Evolutionary conservation across 2,329 filamentous ascomycete species (phyloP), one percentile per base, ranked within the genome.

Genomic region (Colletotrichum tropicicola): DNA sequence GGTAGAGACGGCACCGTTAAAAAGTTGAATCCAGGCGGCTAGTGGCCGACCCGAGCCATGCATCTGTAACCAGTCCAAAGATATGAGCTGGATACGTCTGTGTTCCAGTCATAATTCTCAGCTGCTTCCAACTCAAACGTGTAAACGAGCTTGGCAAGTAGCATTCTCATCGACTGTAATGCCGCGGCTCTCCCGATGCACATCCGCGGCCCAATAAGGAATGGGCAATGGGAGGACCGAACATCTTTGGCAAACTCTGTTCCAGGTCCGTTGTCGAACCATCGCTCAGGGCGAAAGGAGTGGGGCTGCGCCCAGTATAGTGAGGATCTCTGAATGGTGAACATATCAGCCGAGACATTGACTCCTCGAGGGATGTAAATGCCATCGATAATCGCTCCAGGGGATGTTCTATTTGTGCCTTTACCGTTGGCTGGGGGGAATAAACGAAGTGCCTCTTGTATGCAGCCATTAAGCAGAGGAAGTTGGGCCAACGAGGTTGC

Each of bases 401-500:
- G 69, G 49, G 8, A 67, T 23, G 49, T 60, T 4, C 57, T 27
- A n/a, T 60, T 60, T 4, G 57, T 60, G 2, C 48, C 57, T 37
- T 60, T 60, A 5, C 57, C 57, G 39, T 60, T 60, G 6, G 57
- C 68, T 1, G 70, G 71, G 6, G 80, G 78, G 54, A 78, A 82
- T 5, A 80, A 64, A 8, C 83, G 73, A 32, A 85, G 70, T 5
- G 70, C 72, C 70, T 85, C 82, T 1, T 82, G 73, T 10, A 84
- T 68, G 37, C 72, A 75, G 2, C 80, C 81, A 15, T 74, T 69
- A 48, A 83, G 68, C 66, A 76, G 69, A 1, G 70, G 59, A 0
- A 82, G 69, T 12, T 71, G 48, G 6, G 47, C n/a, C 63, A 52
- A 70, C 64, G 5, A 75, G 68, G 23, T 67, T 66, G 63, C 68